Base-by-base conservation (phyloP, 257 asterid genomes). In the Handroanthus guayacan region DNA sequence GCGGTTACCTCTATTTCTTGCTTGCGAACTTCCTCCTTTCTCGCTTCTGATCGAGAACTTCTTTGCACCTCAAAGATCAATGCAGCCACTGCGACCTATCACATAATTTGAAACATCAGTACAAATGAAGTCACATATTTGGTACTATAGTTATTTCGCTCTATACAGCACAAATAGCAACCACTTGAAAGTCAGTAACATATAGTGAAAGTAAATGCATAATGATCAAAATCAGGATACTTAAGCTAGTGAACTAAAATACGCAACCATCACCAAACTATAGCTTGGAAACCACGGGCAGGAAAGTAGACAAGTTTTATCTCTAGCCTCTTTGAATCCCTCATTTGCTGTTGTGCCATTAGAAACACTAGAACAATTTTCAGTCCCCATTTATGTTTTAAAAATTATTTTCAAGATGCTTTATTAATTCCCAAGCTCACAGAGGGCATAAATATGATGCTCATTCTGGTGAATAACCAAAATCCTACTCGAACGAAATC, bases 1-100 rank as follows among this genome's bases (percentile, higher is more conserved):
- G 41, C 43, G 61, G 18, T 72, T 86, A 89, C 97, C 97, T 89
- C 97, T 82, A 91, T 60, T 80, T 95, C 97, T 71, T 85, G 85
- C 79, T 62, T 90, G 69, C 97, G 97, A 48, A 83, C 62, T 80
- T 88, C 99, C 88, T 95, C 98, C 86, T 95, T 92, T 81, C 81
- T 92, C 51, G 97, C 99, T 86, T 95, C 98, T 77, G 98, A 89
- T 61, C 98, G 87, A 76, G 97, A 57, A 82, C 76, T 91, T 87
- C 99, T 89, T 82, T 95, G 99, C 86, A 86, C 90, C 91, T 95
- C 99, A 86, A 95, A 91, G 61, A 75, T 76, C 76, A 92, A 79
- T 31, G 91, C 97, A 83, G 85, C 97, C 55, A 86, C 98, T 76
- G 87, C 99, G 70, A 95, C 99, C 98, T 92, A 75, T 83, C 76